These are phyloP conservation scores for Punica granatum DNA, from an alignment of 345 rosid species.

Conservation along the genomic window DNA sequence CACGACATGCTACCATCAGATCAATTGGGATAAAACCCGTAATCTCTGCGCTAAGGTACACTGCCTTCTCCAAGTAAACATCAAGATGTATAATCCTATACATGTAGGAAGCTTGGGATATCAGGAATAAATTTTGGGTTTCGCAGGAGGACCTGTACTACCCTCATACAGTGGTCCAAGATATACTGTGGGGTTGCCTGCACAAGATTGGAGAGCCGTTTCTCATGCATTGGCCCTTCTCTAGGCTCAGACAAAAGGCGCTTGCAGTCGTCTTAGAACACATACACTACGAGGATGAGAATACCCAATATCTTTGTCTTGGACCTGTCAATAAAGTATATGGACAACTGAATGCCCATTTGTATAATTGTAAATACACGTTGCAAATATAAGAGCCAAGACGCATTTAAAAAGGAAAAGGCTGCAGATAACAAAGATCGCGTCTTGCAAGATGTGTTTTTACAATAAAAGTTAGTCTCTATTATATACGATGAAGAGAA, in stretches of 20 bases:
- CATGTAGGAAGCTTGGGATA: not conserved
- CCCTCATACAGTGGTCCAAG: constrained; percentile 47
- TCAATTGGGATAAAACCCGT: constrained; percentile 49
- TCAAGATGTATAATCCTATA: not conserved
- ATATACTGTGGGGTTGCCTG: constrained; percentile 46
- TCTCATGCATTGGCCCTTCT: constrained; percentile 43
- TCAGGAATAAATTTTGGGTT: not conserved
- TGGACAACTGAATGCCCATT: too few species aligned
- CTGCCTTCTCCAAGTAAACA: not conserved
- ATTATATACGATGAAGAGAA: too few species aligned
- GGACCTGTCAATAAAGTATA: constrained; percentile 52
- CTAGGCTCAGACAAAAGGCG: constrained; percentile 41
- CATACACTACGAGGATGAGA: constrained; percentile 59
- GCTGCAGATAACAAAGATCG: too few species aligned
- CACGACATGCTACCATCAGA: constrained; percentile 28
- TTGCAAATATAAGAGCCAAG: too few species aligned
- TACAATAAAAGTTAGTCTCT: too few species aligned
- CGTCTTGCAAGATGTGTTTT: too few species aligned
- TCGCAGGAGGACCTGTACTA: constrained; percentile 52
- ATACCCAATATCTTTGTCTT: constrained; percentile 37
- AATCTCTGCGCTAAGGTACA: constrained; percentile 41
- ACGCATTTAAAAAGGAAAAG: too few species aligned
- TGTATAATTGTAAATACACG: too few species aligned
- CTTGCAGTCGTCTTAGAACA: constrained; percentile 39
- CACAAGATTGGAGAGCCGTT: constrained; percentile 43